Percentiles rank a stretch among this genome's conserved stretches.
Conservation (phyloP, 1,284 basidiomycete genomes). For the Leccinum insolens region DNA sequence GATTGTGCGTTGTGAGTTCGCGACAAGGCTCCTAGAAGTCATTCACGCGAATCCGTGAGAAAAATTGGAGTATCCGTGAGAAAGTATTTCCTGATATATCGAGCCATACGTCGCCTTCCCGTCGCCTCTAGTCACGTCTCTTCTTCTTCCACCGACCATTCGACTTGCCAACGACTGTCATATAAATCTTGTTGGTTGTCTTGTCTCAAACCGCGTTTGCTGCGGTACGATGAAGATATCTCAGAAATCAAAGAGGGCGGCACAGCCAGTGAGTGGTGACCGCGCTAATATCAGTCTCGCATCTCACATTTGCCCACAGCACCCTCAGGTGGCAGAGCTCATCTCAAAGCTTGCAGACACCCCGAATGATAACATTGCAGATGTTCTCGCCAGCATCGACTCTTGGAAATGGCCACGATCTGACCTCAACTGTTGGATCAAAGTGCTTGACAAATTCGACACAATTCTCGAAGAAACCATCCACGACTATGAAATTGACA, state of each 20-base stretch:
- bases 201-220: constrained; percentile 46
- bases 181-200: constrained; percentile 19
- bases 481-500: constrained; percentile 82
- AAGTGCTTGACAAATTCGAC: constrained; percentile 95
- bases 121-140: constrained; percentile 7
- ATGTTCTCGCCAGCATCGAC: constrained; percentile 68
- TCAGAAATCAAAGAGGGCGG: constrained; percentile 76
- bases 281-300: constrained; percentile 10
- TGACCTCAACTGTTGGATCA: constrained; percentile 96
- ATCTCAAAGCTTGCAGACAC: constrained; percentile 69
- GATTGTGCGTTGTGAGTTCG: neutral
- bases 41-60: constrained; percentile 18
- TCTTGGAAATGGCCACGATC: constrained; percentile 95
- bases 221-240: constrained; percentile 76
- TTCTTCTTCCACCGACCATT: constrained; percentile 19
- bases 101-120: constrained; percentile 28
- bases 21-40: neutral
- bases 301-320: constrained; percentile 46
- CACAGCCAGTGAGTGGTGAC: constrained; percentile 55
- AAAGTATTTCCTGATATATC: constrained; percentile 39
- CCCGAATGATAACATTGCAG: constrained; percentile 65
- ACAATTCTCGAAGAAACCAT: constrained; percentile 83
- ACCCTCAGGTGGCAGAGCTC: constrained; percentile 75
- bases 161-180: constrained; percentile 10
- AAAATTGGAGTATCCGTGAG: constrained; percentile 14